A percentile compares a stretch with the other conserved stretches of the same genome.
Evolutionary conservation across 2,329 filamentous ascomycete species (phyloP).

Genomic region (Penicillium verrucosum): DNA sequence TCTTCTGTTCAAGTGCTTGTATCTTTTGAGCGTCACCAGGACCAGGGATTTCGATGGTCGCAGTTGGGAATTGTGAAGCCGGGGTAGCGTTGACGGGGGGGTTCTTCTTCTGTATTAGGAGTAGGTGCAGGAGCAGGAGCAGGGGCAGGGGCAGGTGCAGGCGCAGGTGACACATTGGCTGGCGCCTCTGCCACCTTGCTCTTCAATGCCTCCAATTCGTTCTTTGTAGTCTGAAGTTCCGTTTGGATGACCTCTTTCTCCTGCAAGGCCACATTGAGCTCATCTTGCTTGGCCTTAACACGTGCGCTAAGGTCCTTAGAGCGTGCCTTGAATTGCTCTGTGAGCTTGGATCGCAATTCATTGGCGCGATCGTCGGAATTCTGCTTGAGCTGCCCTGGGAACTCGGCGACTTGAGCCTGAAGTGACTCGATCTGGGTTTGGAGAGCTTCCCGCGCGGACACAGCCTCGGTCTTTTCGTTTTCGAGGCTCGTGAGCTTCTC

Average conservation of each 20-base stretch:
- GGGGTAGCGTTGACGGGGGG: slow-evolving; percentile 38
- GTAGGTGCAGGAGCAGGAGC: slow-evolving; percentile 14
- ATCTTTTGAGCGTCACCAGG: slow-evolving; percentile 54
- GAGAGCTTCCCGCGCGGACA: slow-evolving; percentile 60
- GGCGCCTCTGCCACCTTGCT: slow-evolving; percentile 54
- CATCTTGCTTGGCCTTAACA: slow-evolving; percentile 52
- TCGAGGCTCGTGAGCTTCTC: slow-evolving; percentile 67
- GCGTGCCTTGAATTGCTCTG: slow-evolving; percentile 53
- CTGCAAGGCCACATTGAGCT: slow-evolving; percentile 48
- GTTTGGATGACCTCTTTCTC: slow-evolving; percentile 68
- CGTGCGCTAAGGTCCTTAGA: slow-evolving; percentile 64
- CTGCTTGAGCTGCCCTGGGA: slow-evolving; percentile 48
- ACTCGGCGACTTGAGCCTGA: slow-evolving; percentile 49
- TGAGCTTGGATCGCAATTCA: slow-evolving; percentile 48
- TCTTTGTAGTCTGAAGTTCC: slow-evolving; percentile 61
- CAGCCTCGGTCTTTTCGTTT: slow-evolving; percentile 64
- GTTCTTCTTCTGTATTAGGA: slow-evolving; percentile 41
- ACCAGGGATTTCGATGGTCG: slow-evolving; percentile 23
- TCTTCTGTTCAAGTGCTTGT: slow-evolving; percentile 59
- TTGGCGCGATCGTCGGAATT: slow-evolving; percentile 47
- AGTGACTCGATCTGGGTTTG: slow-evolving; percentile 49
- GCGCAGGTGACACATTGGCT: slow-evolving; percentile 33
- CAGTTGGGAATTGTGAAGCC: slow-evolving; percentile 31
- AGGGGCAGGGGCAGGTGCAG: background rate
- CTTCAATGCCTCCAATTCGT: slow-evolving; percentile 52